Percentiles rank a stretch among this genome's conserved stretches.
phyloP scores from a whole-genome alignment of 2,329 filamentous ascomycete species.

The Nothomitra cinnamomea region DNA sequence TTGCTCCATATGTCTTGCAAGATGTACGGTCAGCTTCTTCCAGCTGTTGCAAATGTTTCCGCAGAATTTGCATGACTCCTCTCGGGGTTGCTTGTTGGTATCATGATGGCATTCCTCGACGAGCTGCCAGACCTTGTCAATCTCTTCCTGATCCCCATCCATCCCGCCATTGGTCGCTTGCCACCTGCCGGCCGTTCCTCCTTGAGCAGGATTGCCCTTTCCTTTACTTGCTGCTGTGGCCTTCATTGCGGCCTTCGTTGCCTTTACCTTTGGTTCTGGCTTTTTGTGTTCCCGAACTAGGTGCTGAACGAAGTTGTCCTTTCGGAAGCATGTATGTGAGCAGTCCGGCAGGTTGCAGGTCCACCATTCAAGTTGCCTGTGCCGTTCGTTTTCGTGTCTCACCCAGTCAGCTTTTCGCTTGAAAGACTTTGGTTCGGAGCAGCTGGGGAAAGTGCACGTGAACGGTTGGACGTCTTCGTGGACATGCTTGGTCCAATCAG shows the following conservation, averaged over 20 bases:
- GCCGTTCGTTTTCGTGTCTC: slow-evolving; percentile 79
- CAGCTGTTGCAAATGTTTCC: slow-evolving; percentile 63
- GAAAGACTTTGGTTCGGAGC: slow-evolving; percentile 75
- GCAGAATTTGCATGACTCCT: slow-evolving; percentile 79
- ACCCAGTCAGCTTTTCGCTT: slow-evolving; percentile 96
- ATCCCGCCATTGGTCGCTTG: slow-evolving; percentile 1
- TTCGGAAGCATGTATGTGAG: slow-evolving; percentile 64
- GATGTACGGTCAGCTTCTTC: slow-evolving; percentile 88
- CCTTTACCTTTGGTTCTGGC: slow-evolving; percentile 60
- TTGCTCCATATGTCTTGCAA: slow-evolving; percentile 88
- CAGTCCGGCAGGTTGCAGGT: slow-evolving; percentile 69
- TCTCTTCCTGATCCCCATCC: slow-evolving; percentile 15
- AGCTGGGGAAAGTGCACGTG: slow-evolving; percentile 75
- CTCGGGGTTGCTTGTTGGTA: slow-evolving; percentile 44
- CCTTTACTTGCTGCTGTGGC: background rate
- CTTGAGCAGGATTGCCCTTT: background rate
- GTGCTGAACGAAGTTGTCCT: slow-evolving; percentile 87
- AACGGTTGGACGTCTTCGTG: slow-evolving; percentile 89
- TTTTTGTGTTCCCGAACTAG: slow-evolving; percentile 83
- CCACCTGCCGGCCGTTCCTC: background rate
- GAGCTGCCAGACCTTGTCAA: slow-evolving; percentile 56
- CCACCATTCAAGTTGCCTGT: slow-evolving; percentile 85
- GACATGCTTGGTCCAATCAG: slow-evolving; percentile 93
- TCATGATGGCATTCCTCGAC: slow-evolving; percentile 63
- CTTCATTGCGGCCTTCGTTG: slow-evolving; percentile 1